Conservation (phyloP, 106 monocot species). For the Acorus calamus region DNA sequence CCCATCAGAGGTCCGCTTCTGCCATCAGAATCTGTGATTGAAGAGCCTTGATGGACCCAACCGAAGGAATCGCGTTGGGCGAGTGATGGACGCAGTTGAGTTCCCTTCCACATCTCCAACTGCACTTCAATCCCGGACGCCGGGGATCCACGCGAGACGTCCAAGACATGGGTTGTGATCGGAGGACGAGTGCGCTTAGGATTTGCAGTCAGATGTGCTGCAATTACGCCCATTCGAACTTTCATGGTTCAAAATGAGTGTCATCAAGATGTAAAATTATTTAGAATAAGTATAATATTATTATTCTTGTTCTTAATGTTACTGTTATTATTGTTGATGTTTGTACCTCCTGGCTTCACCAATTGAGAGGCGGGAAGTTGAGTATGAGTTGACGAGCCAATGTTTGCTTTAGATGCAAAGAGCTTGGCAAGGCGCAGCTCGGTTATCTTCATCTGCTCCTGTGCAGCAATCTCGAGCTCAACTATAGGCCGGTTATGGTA, state of each 20-base stretch:
- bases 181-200: conserved; percentile 58
- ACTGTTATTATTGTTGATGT: too few relatives aligned
- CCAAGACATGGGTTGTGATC: conserved; percentile 90
- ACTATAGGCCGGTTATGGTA: conserved; percentile 66
- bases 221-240: conserved; percentile 71
- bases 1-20: conserved; percentile 58
- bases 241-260: conserved; percentile 10
- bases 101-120: conserved; percentile 62
- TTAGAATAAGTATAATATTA: too few relatives aligned
- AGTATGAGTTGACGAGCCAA: conserved; percentile 4
- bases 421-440: conserved; percentile 64
- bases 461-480: conserved; percentile 68
- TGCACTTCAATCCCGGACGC: conserved; percentile 69
- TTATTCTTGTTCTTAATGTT: too few relatives aligned
- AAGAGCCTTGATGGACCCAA: conserved; percentile 51
- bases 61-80: conserved; percentile 10
- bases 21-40: conserved; percentile 64
- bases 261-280: conserved; percentile 11
- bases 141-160: conserved; percentile 58
- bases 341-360: conserved; percentile 51
- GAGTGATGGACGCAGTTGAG: conserved; percentile 27
- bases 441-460: conserved; percentile 78
- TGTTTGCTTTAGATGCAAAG: conserved; percentile 28
- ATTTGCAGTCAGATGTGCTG: conserved; percentile 50
- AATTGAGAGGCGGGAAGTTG: conserved; percentile 8